Conservation (phyloP, 371 early-diverging fungal species). For the Sporodiniella umbellata region DNA sequence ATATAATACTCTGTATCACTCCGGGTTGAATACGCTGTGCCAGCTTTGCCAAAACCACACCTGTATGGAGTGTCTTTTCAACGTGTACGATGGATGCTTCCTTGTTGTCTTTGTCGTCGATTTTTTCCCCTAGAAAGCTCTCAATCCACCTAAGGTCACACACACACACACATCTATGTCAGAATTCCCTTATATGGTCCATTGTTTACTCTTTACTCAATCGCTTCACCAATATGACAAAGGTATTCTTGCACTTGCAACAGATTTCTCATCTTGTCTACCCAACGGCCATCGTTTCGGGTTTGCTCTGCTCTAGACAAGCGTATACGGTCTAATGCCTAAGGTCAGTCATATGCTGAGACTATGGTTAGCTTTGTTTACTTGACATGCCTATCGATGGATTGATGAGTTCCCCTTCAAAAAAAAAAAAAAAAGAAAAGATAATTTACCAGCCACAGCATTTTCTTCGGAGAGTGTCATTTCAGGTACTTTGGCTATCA, state of each 20-base stretch:
- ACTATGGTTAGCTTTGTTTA: too few species aligned
- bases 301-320: constrained; percentile 46
- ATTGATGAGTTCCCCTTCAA: neutral
- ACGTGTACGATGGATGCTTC: constrained; percentile 64
- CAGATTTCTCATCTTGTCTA: constrained; percentile 91
- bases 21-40: constrained; percentile 84
- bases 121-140: constrained; percentile 79
- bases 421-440: too few species aligned
- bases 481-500: neutral
- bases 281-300: constrained; percentile 67
- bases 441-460: neutral
- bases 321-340: constrained; percentile 55
- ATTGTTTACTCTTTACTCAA: constrained; percentile 76
- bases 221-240: constrained; percentile 99
- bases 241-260: constrained; percentile 98
- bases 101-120: constrained; percentile 44
- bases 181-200: constrained; percentile 5
- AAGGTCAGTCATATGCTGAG: neutral
- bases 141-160: constrained; percentile 94
- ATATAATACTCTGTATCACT: constrained; percentile 76
- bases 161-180: too few species aligned
- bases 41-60: constrained; percentile 92
- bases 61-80: constrained; percentile 93
- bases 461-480: neutral
- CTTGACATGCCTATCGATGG: neutral